These are phyloP conservation scores for Brassica juncea DNA, from an alignment of 345 rosid genomes.

Conservation along the genomic window DNA sequence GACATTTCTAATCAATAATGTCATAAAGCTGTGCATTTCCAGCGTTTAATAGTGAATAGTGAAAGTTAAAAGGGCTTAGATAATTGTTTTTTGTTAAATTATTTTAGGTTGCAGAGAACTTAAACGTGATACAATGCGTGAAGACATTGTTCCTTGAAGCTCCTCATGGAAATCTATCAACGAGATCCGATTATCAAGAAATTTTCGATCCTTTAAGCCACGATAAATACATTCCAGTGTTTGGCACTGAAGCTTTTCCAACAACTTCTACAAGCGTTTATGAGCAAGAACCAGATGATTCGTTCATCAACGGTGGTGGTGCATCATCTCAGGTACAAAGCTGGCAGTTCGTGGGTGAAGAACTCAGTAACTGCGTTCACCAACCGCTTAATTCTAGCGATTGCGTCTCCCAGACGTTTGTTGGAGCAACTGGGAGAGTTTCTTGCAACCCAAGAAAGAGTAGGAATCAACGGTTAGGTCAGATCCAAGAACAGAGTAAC, in stretches of 20 bases:
- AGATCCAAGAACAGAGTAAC: slow-evolving; percentile 46
- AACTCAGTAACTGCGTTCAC: slow-evolving; percentile 59
- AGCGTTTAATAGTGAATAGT: background rate
- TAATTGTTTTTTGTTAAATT: background rate
- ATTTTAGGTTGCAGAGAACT: slow-evolving; percentile 76
- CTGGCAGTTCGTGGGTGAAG: slow-evolving; percentile 71
- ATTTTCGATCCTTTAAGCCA: slow-evolving; percentile 41
- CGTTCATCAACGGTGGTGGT: slow-evolving; percentile 53
- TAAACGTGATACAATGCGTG: slow-evolving; percentile 56
- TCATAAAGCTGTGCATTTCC: slow-evolving; percentile 7
- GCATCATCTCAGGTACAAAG: slow-evolving; percentile 78
- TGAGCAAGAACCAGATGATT: slow-evolving; percentile 46
- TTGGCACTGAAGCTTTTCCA: slow-evolving; percentile 44
- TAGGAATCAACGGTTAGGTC: slow-evolving; percentile 38
- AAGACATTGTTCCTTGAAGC: slow-evolving; percentile 60
- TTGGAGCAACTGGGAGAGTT: slow-evolving; percentile 32
- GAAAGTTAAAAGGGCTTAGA: background rate
- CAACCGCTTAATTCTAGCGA: slow-evolving; percentile 76
- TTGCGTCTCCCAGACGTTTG: slow-evolving; percentile 65
- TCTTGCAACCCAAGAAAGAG: slow-evolving; percentile 40
- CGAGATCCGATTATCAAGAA: slow-evolving; percentile 40
- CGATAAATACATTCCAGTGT: slow-evolving; percentile 43
- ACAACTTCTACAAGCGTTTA: slow-evolving; percentile 52
- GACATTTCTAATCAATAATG: slow-evolving; percentile 6
- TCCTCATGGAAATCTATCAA: slow-evolving; percentile 42